Evolutionary conservation across 1,139 yeast species (phyloP), one percentile per base, ranked within the genome.

Genomic region (Kodamaea suecica): DNA sequence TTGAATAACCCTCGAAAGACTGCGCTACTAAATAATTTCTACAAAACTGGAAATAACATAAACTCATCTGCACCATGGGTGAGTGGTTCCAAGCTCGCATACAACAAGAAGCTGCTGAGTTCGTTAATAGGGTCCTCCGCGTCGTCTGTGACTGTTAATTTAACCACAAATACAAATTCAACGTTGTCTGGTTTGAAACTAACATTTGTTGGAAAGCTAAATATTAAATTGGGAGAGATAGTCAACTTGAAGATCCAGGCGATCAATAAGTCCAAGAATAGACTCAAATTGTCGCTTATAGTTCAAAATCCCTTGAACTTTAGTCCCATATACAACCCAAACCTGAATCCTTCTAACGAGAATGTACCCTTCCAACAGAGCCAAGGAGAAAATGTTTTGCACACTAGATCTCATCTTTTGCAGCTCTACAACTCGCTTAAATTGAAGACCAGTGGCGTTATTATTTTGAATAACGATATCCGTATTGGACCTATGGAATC

Each of bases 171-270:
- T 33, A 50, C 47, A 23, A 54, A 53, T 33, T 57, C 73, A 3
- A 45, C 64, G 2, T 51, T 71, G 16, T 52, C 60, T 4, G 84
- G 87, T 0, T 57, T 84, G 12, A 67, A 68, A 16, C 64, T 85
- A 17, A 74, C 84, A 6, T 80, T 84, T 41, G 64, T 72, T 4
- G 95, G 95, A 0, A 75, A 77, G 10, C 71, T 83, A 11, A 63
- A 72, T 28, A 77, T 82, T 5, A 65, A 69, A 42, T 57, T 81
- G 10, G 94, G 94, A 2, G 73, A 78, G 35, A 65, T 70, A 4
- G 75, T 76, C 45, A 70, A 66, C 36, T 80, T 92, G 85, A 73
- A 70, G 37, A 67, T 84, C 4, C 85, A 80, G 50, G 80, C 84
- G 1, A 71, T 83, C 36, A 85, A 84, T 59, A 70, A 70, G 40